Evolutionary conservation across 768 basidiomycete species (phyloP).

Genomic region (Crassisporium funariophilum): DNA sequence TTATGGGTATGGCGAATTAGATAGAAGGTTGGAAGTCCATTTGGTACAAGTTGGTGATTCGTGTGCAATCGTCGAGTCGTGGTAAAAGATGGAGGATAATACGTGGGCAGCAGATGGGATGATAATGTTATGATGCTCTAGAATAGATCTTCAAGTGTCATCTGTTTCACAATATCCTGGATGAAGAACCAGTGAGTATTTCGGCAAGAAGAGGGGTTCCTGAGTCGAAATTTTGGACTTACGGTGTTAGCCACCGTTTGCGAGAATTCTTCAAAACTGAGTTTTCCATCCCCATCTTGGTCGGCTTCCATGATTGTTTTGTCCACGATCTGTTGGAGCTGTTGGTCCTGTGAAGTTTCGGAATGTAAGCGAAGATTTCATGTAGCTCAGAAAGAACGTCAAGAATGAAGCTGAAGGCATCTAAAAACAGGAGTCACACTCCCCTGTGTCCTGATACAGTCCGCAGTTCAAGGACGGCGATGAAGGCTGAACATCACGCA

Average conservation of each 20-base stretch:
- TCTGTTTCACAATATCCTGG: conserved; percentile 98
- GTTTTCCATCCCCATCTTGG: conserved; percentile 95
- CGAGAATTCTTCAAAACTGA: conserved; percentile 96
- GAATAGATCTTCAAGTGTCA: conserved; percentile 95
- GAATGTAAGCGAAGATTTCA: conserved; percentile 3
- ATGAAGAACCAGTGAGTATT: neutral
- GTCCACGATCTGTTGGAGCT: conserved; percentile 98
- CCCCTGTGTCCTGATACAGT: no score
- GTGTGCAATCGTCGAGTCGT: no score
- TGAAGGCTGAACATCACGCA: conserved; percentile 28
- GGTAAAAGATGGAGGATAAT: no score
- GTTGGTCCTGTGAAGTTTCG: conserved; percentile 72
- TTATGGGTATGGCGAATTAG: no score
- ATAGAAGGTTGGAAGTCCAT: no score
- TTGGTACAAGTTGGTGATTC: no score
- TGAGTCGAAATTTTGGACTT: conserved; percentile 25
- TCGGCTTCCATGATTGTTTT: conserved; percentile 99
- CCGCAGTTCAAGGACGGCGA: neutral
- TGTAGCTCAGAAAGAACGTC: no score
- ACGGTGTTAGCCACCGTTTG: conserved; percentile 97
- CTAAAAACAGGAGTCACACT: no score
- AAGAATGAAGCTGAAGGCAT: no score
- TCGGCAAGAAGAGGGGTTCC: neutral
- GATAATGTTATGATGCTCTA: no score
- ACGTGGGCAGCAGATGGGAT: no score